Evolutionary conservation across 78 protist genomes (phyloP).

Genomic region (Protostelium mycophagum): DNA sequence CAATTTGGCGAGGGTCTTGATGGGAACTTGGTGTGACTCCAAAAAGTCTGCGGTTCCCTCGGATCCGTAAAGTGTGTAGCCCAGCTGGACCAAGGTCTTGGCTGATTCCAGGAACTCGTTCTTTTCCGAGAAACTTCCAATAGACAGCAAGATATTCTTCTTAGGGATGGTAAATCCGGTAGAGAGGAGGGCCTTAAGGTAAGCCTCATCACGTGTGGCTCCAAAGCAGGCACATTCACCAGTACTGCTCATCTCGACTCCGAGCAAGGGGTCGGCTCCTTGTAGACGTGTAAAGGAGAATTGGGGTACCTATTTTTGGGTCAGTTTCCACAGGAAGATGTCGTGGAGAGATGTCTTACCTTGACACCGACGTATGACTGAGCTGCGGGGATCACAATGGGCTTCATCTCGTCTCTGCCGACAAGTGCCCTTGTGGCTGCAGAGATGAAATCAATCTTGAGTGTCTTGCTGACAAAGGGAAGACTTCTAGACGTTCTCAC

Average conservation of each 20-base stretch:
- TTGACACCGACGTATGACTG: neutral
- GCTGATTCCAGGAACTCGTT: constrained; percentile 73
- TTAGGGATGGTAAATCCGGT: constrained; percentile 76
- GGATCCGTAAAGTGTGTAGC: constrained; percentile 63
- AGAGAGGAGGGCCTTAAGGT: constrained; percentile 87
- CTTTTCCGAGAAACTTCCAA: constrained; percentile 81
- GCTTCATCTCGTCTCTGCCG: neutral
- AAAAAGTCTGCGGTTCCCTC: constrained; percentile 81
- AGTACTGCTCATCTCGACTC: constrained; percentile 98
- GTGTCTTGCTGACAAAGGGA: constrained; percentile 91
- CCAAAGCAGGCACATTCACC: constrained; percentile 98
- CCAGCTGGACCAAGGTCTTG: constrained; percentile 39
- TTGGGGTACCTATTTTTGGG: constrained; percentile 91
- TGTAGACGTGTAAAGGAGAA: constrained; percentile 92
- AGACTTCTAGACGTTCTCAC: constrained; percentile 90
- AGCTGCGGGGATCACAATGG: neutral
- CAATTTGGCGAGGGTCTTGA: constrained; percentile 38
- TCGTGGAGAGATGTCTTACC: neutral
- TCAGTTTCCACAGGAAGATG: constrained; percentile 29
- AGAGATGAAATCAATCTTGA: constrained; percentile 74
- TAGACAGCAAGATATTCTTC: constrained; percentile 70
- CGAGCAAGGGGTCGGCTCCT: constrained; percentile 95
- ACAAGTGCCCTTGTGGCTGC: constrained; percentile 79
- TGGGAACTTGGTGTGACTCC: constrained; percentile 38
- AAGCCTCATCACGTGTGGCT: constrained; percentile 77